These are phyloP conservation scores for Penicillium italicum DNA, from an alignment of 2,329 filamentous ascomycete species.

Conservation along the genomic window DNA sequence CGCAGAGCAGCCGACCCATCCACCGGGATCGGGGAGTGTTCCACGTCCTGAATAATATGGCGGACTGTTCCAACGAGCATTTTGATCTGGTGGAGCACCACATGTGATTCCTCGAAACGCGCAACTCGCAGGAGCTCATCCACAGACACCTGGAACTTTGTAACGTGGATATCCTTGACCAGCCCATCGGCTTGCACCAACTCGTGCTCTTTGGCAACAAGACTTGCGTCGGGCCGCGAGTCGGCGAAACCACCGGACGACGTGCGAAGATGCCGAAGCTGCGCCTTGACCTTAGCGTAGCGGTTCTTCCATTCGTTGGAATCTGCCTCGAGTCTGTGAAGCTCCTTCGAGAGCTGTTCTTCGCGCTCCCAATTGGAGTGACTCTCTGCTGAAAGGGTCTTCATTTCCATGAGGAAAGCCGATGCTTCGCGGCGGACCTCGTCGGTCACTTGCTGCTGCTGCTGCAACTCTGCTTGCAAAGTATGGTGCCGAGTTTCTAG, in stretches of 20 bases:
- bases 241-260: constrained; percentile 70
- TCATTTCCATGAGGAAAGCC: constrained; percentile 84
- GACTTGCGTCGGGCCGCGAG: constrained; percentile 38
- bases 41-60: constrained; percentile 76
- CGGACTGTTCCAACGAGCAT: constrained; percentile 76
- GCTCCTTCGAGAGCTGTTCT: constrained; percentile 69
- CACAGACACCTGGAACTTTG: constrained; percentile 89
- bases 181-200: constrained; percentile 70
- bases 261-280: constrained; percentile 74
- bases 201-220: constrained; percentile 65
- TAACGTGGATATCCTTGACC: constrained; percentile 88
- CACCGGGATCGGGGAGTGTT: constrained; percentile 54
- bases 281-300: constrained; percentile 83
- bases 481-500: constrained; percentile 63
- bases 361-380: constrained; percentile 76
- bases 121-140: constrained; percentile 82
- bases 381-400: constrained; percentile 74
- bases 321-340: constrained; percentile 74
- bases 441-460: constrained; percentile 79
- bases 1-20: constrained; percentile 58
- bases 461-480: constrained; percentile 60
- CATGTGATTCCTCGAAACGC: constrained; percentile 67
- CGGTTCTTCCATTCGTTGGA: constrained; percentile 86
- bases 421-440: constrained; percentile 82
- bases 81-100: constrained; percentile 82